phyloP scores from a whole-genome alignment of 73 alveolate genomes.

The Blepharisma japonicum region DNA sequence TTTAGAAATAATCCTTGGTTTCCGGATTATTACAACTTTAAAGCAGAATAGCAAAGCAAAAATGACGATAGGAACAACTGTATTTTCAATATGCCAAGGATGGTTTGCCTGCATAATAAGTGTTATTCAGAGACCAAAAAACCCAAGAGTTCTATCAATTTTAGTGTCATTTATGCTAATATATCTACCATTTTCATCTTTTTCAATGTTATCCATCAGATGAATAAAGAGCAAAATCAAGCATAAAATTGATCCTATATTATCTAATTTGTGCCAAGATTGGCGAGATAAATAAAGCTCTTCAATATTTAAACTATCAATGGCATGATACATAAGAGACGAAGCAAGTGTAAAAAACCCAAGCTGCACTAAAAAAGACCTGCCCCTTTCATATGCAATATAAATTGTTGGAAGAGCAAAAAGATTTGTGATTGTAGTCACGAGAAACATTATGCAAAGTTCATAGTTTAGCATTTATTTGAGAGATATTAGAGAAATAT shows the following conservation, averaged over 20 bases:
- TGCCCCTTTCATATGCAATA: not conserved
- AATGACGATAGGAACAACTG: not conserved
- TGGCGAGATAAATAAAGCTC: not conserved
- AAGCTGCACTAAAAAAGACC: not conserved
- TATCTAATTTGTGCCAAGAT: slow-evolving; percentile 15
- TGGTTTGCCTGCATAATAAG: slow-evolving; percentile 5
- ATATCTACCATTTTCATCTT: not conserved
- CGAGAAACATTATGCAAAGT: not conserved
- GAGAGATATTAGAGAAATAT: too few species aligned
- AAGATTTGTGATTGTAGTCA: not conserved
- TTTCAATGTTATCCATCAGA: not conserved
- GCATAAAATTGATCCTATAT: not conserved
- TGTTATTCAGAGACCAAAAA: not conserved
- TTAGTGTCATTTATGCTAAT: not conserved
- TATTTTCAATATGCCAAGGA: slow-evolving; percentile 21
- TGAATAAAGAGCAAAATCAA: not conserved
- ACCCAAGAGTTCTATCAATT: not conserved
- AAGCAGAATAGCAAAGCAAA: not conserved
- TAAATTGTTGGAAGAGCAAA: not conserved
- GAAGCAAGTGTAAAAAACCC: slow-evolving; percentile 3
- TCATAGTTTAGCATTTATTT: slow-evolving; percentile 15
- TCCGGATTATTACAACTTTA: not conserved
- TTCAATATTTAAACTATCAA: not conserved
- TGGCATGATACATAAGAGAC: not conserved
- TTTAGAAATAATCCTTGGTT: not conserved